Evolutionary conservation across 495 filamentous ascomycete species (phyloP), one percentile per base, ranked within the genome.

Genomic region (Podospora bellae-mahoneyi): DNA sequence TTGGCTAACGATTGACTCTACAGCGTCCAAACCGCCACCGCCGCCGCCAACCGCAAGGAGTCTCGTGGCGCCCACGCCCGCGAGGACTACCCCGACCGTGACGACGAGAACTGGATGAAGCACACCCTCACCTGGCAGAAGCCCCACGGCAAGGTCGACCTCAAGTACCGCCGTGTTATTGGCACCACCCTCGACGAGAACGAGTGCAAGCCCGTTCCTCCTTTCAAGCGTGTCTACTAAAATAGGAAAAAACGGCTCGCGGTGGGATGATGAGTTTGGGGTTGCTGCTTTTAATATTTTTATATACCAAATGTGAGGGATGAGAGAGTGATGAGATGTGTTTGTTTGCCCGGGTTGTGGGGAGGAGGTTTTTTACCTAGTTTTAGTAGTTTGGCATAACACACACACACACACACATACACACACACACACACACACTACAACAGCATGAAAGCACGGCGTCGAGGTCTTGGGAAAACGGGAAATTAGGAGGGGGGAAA

Each of bases 41-140:
- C 91, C 32, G 94, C 94, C 66, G 90, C 90, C 56, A 93, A 92
- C 80, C 87, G 94, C 73, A 94, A 96, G 86, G 94, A 98, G 82
- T 95, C 91, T 63, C 88, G 94, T 80, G 94, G 94, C 73, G 94
- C 94, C 44, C 94, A 98, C 80, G 94, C 94, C 69, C 87, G 94
- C 71, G 94, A 98, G 83, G 94, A 98, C 77, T 98, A 82, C 85
- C 93, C 94, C 44, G 92, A 97, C 0, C 86, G 94, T 82, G 92
- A 97, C 76, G 94, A 98, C 76, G 82, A 86, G 79, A 88, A 95
- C 72, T 98, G 95, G 95, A 97, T 97, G 94, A 97, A 97, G 87
- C 94, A 98, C 86, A 96, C 90, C 48, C 86, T 98, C 70, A 91
- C 88, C 73, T 98, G 89, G 88, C 94, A 98, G 87, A 78, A 89